These are phyloP conservation scores for Cordyceps farinosa DNA, from an alignment of 2,329 filamentous ascomycete species.

Conservation along the genomic window DNA sequence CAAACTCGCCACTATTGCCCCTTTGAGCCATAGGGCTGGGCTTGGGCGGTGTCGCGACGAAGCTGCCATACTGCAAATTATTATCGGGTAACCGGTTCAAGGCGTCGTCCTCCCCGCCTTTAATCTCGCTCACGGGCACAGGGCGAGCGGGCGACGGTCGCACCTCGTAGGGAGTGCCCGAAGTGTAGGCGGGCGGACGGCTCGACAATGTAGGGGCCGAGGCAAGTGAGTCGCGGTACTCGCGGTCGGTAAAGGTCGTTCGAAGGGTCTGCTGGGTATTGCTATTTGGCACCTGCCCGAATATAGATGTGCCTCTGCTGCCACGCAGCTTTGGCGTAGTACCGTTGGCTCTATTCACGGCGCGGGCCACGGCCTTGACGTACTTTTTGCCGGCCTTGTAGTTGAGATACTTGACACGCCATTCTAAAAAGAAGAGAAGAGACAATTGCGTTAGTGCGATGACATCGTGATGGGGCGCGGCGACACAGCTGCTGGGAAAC, in stretches of 20 bases:
- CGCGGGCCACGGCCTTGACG: conserved; percentile 75
- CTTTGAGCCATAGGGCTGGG: conserved; percentile 25
- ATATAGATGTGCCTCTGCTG: conserved; percentile 15
- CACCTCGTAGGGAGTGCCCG: background rate
- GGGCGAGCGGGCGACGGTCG: background rate
- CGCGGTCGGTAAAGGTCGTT: conserved; percentile 10
- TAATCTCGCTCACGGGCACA: background rate
- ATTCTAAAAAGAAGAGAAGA: conserved; percentile 53
- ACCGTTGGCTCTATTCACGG: conserved; percentile 59
- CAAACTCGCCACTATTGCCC: conserved; percentile 38
- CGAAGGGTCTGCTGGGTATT: conserved; percentile 15
- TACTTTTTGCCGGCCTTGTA: conserved; percentile 96
- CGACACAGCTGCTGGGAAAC: background rate
- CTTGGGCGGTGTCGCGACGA: conserved; percentile 41
- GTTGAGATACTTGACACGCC: conserved; percentile 89
- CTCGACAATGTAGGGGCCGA: background rate
- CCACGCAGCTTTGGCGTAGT: conserved; percentile 42
- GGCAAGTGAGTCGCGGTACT: conserved; percentile 8
- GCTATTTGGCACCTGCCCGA: conserved; percentile 14
- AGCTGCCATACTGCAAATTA: conserved; percentile 51
- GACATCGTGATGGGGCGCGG: background rate
- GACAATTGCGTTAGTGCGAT: conserved; percentile 8
- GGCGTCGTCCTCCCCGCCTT: conserved; percentile 36
- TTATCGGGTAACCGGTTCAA: conserved; percentile 36
- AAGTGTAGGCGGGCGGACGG: conserved; percentile 13